These are phyloP conservation scores for Rhizopogon vulgaris DNA, from an alignment of 768 basidiomycete genomes.

Conservation along the genomic window DNA sequence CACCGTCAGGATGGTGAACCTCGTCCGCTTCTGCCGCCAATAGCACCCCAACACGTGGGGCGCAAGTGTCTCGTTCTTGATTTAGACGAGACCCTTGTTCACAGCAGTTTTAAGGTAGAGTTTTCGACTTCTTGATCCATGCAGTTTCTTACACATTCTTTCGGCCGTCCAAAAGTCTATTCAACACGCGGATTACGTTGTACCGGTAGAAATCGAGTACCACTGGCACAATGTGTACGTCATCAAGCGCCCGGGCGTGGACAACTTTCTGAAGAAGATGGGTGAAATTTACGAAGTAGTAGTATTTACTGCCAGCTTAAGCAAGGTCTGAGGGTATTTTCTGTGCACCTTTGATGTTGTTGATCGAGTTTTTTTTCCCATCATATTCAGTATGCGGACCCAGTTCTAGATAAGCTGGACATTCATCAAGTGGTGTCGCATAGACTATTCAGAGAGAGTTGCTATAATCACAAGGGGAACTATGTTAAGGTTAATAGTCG, in stretches of 20 bases:
- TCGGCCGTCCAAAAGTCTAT: conserved; percentile 57
- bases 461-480: conserved; percentile 98
- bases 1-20: conserved; percentile 71
- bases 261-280: conserved; percentile 96
- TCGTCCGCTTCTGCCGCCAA: conserved; percentile 80
- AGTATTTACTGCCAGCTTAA: conserved; percentile 95
- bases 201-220: conserved; percentile 98
- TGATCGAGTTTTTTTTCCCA: conserved; percentile 6
- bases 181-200: conserved; percentile 92
- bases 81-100: conserved; percentile 94
- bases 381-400: conserved; percentile 83
- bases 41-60: conserved; percentile 74
- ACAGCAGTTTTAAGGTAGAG: conserved; percentile 94
- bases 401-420: conserved; percentile 96
- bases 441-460: conserved; percentile 94
- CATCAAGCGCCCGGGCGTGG: conserved; percentile 96
- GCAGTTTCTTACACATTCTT: conserved; percentile 9
- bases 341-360: neutral
- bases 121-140: neutral
- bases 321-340: conserved; percentile 61
- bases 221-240: conserved; percentile 99
- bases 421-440: conserved; percentile 88
- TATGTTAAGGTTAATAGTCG: conserved; percentile 82
- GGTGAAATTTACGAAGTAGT: conserved; percentile 98
- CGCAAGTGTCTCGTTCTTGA: conserved; percentile 96